phyloP scores from a whole-genome alignment of 148 eudicot genomes.

The Rhododendron simsii region DNA sequence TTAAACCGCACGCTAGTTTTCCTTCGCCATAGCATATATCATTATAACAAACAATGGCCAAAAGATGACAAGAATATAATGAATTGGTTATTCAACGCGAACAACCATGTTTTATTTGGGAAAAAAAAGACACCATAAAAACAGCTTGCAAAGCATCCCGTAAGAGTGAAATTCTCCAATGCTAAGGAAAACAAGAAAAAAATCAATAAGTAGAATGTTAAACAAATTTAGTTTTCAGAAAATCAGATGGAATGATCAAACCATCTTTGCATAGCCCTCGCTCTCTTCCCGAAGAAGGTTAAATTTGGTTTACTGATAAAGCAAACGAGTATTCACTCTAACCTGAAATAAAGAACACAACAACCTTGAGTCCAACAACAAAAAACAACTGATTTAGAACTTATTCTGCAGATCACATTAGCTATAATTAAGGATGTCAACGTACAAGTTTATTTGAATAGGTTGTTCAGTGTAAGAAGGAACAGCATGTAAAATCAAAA shows the following conservation, averaged over 20 bases:
- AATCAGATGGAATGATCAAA: constrained; percentile 21
- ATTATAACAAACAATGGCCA: neutral
- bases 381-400: neutral
- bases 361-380: constrained; percentile 6
- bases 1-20: neutral
- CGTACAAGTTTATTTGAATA: neutral
- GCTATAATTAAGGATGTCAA: neutral
- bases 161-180: neutral
- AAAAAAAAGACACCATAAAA: neutral
- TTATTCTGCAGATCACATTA: neutral
- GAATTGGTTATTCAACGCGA: neutral
- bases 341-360: constrained; percentile 54
- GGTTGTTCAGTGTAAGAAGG: neutral
- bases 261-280: constrained; percentile 99
- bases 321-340: constrained; percentile 92
- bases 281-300: constrained; percentile 98
- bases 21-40: neutral
- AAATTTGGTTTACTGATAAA: constrained; percentile 97
- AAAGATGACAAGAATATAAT: neutral
- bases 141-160: neutral
- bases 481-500: neutral
- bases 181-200: neutral
- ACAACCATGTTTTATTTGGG: neutral
- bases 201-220: neutral
- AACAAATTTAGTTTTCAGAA: neutral